Base-by-base conservation (phyloP, 2,329 filamentous ascomycete species). In the Dactylellina drechsleri region DNA sequence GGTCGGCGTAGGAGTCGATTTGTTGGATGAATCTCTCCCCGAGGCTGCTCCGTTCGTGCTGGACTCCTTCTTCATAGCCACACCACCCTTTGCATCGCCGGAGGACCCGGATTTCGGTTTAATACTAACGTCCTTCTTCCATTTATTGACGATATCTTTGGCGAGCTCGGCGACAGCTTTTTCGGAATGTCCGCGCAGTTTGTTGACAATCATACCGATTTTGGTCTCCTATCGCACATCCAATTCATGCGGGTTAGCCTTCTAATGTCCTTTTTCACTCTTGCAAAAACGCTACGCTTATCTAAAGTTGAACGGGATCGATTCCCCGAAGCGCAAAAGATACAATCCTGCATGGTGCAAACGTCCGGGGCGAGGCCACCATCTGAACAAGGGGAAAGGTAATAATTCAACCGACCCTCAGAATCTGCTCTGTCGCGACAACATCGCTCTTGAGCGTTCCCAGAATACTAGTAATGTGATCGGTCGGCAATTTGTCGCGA, bases 121-220 rank as follows among this genome's bases (percentile, higher is more conserved):
- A 78, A 84, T 83, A 73, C 92, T 90, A 58, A 96, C 91, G 47
- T 90, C 88, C 79, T 89, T 89, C 84, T 91, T 91, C 92, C 92
- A 97, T 82, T 93, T 96, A 77, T 86, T 87, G 61, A 99, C 93
- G 67, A 98, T 91, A 80, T 93, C 91, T 73, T 87, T 86, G 2
- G 95, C 93, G 50, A 92, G 85, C 60, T 88, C 87, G 54, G 90
- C 89, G 78, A 98, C 90, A 50, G 93, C 89, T 82, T 92, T 93
- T 85, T 96, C 91, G 68, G 89, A 82, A 82, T 96, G 93, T 75
- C 91, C 83, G 64, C 89, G 86, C 59, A 90, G 87, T 81, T 93
- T 94, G 82, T 93, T 94, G 77, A 98, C 91, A 59, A 91, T 89
- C 78, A 97, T 90, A 79, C 95, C 95, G 60, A 96, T 94, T 79